A percentile compares a stretch with the other conserved stretches of the same genome.
Conservation (phyloP, 2,329 filamentous ascomycete species). For the Penicillium psychrosexuale region DNA sequence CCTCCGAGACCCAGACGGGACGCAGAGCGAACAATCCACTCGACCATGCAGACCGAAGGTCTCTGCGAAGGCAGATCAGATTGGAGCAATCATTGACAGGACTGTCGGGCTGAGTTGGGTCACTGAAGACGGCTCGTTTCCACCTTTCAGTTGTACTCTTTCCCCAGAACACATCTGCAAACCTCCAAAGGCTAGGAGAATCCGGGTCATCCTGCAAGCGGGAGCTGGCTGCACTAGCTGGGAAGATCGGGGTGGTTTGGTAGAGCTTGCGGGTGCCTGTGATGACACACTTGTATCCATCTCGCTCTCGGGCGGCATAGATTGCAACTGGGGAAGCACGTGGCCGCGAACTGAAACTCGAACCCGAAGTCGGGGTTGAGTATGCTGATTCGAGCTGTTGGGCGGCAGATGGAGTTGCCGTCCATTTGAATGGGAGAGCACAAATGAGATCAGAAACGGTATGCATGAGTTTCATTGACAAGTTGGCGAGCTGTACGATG, state of each 20-base stretch:
- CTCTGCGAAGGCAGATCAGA: slow-evolving; percentile 10
- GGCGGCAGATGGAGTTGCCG: background rate
- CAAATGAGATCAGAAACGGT: background rate
- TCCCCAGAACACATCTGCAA: slow-evolving; percentile 7
- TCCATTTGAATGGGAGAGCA: slow-evolving; percentile 5
- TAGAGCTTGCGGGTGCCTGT: slow-evolving; percentile 5
- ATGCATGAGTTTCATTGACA: background rate
- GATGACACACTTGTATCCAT: slow-evolving; percentile 7
- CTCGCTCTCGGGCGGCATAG: slow-evolving; percentile 5
- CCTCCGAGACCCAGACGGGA: background rate
- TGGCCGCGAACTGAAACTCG: background rate
- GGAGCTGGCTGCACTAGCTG: background rate
- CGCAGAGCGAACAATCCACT: slow-evolving; percentile 7
- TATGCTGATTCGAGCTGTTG: background rate
- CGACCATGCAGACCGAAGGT: slow-evolving; percentile 4
- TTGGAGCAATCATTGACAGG: slow-evolving; percentile 3
- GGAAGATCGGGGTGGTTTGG: slow-evolving; percentile 3
- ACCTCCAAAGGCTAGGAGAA: slow-evolving; percentile 2
- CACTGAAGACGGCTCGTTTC: slow-evolving; percentile 2
- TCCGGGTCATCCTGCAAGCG: background rate
- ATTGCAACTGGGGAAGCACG: background rate
- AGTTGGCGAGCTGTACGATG: background rate
- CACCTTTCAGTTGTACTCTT: background rate
- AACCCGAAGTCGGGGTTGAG: background rate
- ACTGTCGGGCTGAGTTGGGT: background rate